Evolutionary conservation across 495 filamentous ascomycete genomes (phyloP), one percentile per base, ranked within the genome.

Genomic region (Xylaria grammica): DNA sequence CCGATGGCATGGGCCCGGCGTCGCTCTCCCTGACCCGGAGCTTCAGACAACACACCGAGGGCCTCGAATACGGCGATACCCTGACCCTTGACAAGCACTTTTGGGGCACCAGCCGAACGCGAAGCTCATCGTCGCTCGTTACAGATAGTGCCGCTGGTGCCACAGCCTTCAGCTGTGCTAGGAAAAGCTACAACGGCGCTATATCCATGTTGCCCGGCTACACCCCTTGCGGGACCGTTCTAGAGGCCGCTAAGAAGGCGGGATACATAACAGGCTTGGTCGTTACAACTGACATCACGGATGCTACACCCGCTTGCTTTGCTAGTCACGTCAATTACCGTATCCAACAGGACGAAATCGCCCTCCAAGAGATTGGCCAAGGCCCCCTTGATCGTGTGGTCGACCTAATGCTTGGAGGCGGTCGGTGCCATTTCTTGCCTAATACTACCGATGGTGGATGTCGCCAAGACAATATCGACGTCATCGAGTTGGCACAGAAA

Each of bases 281-380:
- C 8, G 95, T 98, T 20, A 99, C 95, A 2, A 99, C 95, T 0
- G 85, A 95, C 44, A 88, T 98, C 67, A 98, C 95, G 3, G 95
- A 99, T 78, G 95, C 95, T 11, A 99, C 95, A n/a, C 95, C 95
- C 0, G 95, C 95, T 3, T 96, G 92, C 75, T 99, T 97, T 73
- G 93, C 93, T 0, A 86, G 92, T 20, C 96, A 98, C 75, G 95
- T 92, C 1, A 89, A 92, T 63, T 77, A 85, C 59, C 86, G 95
- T 38, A 73, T 77, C 55, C 91, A 96, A 70, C 91, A 95, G 72
- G 96, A 99, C 71, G 83, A 88, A 42, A 97, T 99, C 68, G 95
- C 95, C 0, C 86, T 93, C 69, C 95, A 98, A 72, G 89, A 97
- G 75, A 81, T 97, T 20, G 95, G 95, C 17, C 74, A 77, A 42